These are phyloP conservation scores for Sanghuangporus sanghuang DNA, from an alignment of 1,284 basidiomycete genomes.

Conservation along the genomic window DNA sequence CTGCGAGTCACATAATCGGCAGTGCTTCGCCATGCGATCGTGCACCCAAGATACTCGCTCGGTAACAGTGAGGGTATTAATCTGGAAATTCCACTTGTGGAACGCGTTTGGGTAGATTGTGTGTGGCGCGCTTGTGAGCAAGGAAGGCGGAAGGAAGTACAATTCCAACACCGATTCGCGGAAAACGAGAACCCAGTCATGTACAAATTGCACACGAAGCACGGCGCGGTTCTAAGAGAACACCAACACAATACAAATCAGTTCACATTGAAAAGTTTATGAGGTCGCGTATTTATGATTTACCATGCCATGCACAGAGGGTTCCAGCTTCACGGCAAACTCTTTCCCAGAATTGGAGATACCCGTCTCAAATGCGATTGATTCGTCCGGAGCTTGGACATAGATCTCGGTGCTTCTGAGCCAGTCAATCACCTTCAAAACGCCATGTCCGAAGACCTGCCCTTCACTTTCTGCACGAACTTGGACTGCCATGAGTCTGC, in stretches of 20 bases:
- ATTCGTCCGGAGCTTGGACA: background rate
- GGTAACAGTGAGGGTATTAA: constrained; percentile 44
- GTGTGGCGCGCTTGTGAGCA: constrained; percentile 17
- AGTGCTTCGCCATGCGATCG: constrained; percentile 1
- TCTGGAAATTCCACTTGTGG: constrained; percentile 48
- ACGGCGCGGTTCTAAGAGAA: constrained; percentile 7
- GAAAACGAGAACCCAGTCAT: constrained; percentile 37
- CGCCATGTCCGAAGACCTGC: background rate
- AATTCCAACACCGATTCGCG: constrained; percentile 37
- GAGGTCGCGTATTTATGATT: background rate
- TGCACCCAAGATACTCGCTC: constrained; percentile 15
- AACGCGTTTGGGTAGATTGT: constrained; percentile 38
- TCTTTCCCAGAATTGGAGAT: background rate
- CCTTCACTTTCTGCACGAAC: background rate
- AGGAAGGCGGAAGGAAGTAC: constrained; percentile 27
- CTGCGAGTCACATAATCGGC: background rate
- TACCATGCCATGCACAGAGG: constrained; percentile 5
- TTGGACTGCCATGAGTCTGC: constrained; percentile 5
- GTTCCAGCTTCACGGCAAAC: constrained; percentile 1
- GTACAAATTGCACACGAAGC: constrained; percentile 28
- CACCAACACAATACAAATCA: background rate
- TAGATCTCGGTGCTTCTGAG: background rate
- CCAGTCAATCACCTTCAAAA: constrained; percentile 14
- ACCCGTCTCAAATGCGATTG: background rate
- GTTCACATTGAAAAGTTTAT: background rate